Conservation (phyloP, 2,329 filamentous ascomycete genomes). For the Fusarium pseudograminearum region DNA sequence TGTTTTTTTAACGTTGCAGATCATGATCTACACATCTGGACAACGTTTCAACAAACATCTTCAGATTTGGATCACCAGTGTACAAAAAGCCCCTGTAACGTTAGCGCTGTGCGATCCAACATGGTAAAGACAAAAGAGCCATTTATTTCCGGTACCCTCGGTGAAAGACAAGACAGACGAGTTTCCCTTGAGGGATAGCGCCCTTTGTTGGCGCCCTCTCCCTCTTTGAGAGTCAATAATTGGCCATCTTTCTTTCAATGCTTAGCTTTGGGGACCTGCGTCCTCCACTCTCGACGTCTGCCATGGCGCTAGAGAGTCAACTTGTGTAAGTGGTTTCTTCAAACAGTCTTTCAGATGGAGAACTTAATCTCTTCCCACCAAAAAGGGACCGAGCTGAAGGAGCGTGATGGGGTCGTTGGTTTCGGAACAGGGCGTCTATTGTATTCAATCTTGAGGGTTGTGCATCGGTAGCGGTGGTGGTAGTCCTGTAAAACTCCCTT, state of each 20-base stretch:
- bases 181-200: constrained; percentile 12
- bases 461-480: not conserved
- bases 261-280: constrained; percentile 29
- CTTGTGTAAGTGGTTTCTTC: constrained; percentile 23
- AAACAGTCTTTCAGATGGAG: constrained; percentile 14
- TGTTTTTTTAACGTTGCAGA: not conserved
- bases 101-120: not conserved
- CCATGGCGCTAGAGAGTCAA: constrained; percentile 13
- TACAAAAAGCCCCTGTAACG: not conserved
- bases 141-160: constrained; percentile 5
- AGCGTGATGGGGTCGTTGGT: not conserved
- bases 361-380: constrained; percentile 26
- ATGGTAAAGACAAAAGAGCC: not conserved
- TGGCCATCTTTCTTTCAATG: constrained; percentile 21
- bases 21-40: constrained; percentile 3
- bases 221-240: constrained; percentile 27
- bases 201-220: constrained; percentile 29
- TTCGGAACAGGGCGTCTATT: constrained; percentile 8
- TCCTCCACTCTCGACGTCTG: constrained; percentile 17
- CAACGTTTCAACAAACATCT: not conserved
- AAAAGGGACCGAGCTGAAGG: constrained; percentile 11
- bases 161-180: constrained; percentile 8
- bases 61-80: not conserved
- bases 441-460: constrained; percentile 38
- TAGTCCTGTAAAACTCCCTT: constrained; percentile 20